These are phyloP conservation scores for Moniliella sp. DNA, from an alignment of 1,284 basidiomycete genomes.

Conservation along the genomic window DNA sequence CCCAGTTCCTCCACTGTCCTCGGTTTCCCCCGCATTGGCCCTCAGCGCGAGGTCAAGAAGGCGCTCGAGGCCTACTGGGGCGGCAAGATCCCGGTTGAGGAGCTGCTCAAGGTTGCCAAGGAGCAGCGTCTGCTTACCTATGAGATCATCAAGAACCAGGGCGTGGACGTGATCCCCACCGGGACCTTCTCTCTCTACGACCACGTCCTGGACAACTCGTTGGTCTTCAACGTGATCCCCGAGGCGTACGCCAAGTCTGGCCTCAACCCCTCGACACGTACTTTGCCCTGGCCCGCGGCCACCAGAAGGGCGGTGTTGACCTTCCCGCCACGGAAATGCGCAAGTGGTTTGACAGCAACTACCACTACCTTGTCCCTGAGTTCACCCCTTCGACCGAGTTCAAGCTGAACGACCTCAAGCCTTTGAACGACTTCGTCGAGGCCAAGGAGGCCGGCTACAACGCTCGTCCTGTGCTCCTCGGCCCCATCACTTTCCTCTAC, in stretches of 20 bases:
- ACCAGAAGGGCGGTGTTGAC: constrained; percentile 74
- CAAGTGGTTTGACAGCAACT: constrained; percentile 99
- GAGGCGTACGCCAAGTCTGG: constrained; percentile 74
- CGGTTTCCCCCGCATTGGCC: constrained; percentile 91
- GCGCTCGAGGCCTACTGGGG: constrained; percentile 65
- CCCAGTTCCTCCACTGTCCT: constrained; percentile 41
- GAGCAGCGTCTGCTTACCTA: constrained; percentile 76
- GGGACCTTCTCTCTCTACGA: constrained; percentile 97
- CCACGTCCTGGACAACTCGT: constrained; percentile 91
- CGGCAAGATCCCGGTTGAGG: constrained; percentile 68
- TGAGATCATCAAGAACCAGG: constrained; percentile 63
- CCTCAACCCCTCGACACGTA: constrained; percentile 77
- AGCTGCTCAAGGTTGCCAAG: constrained; percentile 68
- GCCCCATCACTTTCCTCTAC: constrained; percentile 81
- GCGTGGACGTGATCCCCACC: constrained; percentile 78
- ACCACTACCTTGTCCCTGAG: constrained; percentile 95
- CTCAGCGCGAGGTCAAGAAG: constrained; percentile 94
- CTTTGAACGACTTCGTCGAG: constrained; percentile 80
- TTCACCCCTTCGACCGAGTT: constrained; percentile 76
- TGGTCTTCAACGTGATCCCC: constrained; percentile 88
- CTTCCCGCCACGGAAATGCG: constrained; percentile 99
- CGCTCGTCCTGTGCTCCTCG: constrained; percentile 86
- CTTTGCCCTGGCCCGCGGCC: constrained; percentile 81
- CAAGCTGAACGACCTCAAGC: constrained; percentile 78
- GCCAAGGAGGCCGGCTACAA: constrained; percentile 69